Percentiles rank a stretch among this genome's conserved stretches.
Conservation (phyloP, 1,139 yeast species). For the Candida gigantensis region DNA sequence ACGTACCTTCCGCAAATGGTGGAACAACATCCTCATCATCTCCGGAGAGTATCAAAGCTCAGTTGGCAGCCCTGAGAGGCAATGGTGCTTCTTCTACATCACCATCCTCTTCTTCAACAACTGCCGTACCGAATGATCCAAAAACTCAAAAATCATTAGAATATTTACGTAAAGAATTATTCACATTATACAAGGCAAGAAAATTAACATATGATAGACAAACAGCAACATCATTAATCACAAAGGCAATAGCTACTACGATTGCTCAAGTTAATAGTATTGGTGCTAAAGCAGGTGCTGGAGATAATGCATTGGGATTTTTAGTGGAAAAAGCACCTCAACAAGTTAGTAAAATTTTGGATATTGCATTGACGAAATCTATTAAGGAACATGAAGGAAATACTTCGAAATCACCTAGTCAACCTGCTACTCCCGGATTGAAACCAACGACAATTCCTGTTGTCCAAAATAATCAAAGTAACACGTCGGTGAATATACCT, state of each 20-base stretch:
- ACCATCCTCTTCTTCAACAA: slow-evolving; percentile 15
- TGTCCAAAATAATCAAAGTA: too few relatives aligned
- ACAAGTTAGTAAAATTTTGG: slow-evolving; percentile 78
- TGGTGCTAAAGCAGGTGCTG: slow-evolving; percentile 81
- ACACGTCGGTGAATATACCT: too few relatives aligned
- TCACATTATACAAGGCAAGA: slow-evolving; percentile 67
- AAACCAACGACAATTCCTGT: slow-evolving; percentile 6
- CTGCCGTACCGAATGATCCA: slow-evolving; percentile 57
- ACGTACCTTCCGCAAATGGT: slow-evolving; percentile 18
- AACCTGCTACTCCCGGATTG: slow-evolving; percentile 29
- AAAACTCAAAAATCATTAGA: slow-evolving; percentile 55
- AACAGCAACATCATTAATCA: slow-evolving; percentile 74
- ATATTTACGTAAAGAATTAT: slow-evolving; percentile 71
- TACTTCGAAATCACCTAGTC: slow-evolving; percentile 25
- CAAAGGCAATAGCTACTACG: slow-evolving; percentile 92
- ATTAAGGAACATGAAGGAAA: slow-evolving; percentile 54
- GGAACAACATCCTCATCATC: slow-evolving; percentile 3
- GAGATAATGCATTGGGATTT: slow-evolving; percentile 76
- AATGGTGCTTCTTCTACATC: slow-evolving; percentile 18
- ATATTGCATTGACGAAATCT: slow-evolving; percentile 80
- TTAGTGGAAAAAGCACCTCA: slow-evolving; percentile 86
- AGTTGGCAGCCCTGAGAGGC: slow-evolving; percentile 54
- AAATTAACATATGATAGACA: slow-evolving; percentile 66
- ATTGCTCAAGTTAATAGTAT: slow-evolving; percentile 87
- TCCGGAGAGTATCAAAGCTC: slow-evolving; percentile 43